Conservation (phyloP, 2,329 filamentous ascomycete genomes). For the Coniochaeta prunicola region DNA sequence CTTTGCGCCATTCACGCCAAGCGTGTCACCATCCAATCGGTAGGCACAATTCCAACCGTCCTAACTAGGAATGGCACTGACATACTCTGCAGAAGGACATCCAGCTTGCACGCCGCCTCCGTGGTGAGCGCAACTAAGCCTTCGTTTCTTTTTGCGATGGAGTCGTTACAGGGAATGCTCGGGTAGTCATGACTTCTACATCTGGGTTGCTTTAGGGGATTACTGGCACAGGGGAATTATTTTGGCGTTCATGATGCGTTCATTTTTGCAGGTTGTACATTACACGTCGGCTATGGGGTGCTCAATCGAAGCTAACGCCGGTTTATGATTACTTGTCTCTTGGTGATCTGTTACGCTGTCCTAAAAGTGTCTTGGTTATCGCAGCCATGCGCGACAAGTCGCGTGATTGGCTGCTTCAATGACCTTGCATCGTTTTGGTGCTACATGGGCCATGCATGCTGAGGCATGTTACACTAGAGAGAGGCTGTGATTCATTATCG, state of each 20-base stretch:
- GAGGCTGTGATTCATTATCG: no score
- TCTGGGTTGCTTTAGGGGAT: slow-evolving; percentile 14
- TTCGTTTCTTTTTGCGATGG: slow-evolving; percentile 7
- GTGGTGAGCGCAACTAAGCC: slow-evolving; percentile 81
- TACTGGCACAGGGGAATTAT: slow-evolving; percentile 28
- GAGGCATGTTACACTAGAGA: no score
- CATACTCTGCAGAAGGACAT: slow-evolving; percentile 67
- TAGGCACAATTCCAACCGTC: slow-evolving; percentile 20
- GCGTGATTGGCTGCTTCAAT: no score
- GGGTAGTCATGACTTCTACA: slow-evolving; percentile 23
- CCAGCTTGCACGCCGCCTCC: slow-evolving; percentile 89
- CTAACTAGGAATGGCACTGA: slow-evolving; percentile 21
- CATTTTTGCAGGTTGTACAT: slow-evolving; percentile 33
- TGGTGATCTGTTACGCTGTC: slow-evolving; percentile 12
- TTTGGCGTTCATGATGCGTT: slow-evolving; percentile 34
- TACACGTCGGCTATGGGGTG: slow-evolving; percentile 26
- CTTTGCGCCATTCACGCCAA: slow-evolving; percentile 98
- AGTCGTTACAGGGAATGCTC: slow-evolving; percentile 25
- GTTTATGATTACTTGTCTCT: slow-evolving; percentile 19
- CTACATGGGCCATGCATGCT: no score
- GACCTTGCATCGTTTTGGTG: no score
- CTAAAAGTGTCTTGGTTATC: background rate
- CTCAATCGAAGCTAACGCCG: slow-evolving; percentile 22
- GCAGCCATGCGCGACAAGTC: background rate
- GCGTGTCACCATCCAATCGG: slow-evolving; percentile 92